Percentiles rank a stretch among this genome's conserved stretches.
phyloP scores from a whole-genome alignment of 1,284 basidiomycete species.

The Flammula alnicola region DNA sequence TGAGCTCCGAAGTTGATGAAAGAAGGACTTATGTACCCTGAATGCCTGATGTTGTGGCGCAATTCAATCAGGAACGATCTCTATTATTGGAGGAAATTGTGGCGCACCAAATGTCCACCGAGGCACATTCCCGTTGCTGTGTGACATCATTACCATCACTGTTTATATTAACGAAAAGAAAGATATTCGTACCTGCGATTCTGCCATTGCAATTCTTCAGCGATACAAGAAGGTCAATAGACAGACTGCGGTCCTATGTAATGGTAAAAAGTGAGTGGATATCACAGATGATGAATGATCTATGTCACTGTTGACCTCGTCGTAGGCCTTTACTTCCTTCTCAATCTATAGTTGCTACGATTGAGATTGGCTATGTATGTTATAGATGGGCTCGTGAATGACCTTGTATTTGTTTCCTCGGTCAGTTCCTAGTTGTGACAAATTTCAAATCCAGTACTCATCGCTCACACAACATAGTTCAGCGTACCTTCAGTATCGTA shows the following conservation, averaged over 20 bases:
- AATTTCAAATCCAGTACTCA: neutral
- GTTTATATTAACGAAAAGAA: neutral
- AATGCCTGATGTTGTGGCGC: too few relatives aligned
- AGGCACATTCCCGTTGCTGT: constrained; percentile 86
- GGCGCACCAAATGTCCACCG: constrained; percentile 77
- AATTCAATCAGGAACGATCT: neutral
- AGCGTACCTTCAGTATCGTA: constrained; percentile 82
- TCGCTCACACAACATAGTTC: constrained; percentile 1
- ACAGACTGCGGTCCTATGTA: constrained; percentile 72
- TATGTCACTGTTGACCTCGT: constrained; percentile 61
- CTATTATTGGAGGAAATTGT: constrained; percentile 5
- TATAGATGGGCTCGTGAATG: constrained; percentile 11
- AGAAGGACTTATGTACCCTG: constrained; percentile 42
- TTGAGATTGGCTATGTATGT: neutral
- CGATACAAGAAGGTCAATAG: constrained; percentile 75
- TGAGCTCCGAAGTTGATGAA: neutral
- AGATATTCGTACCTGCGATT: constrained; percentile 69
- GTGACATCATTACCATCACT: constrained; percentile 8
- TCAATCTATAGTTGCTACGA: constrained; percentile 63
- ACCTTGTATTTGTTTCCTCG: constrained; percentile 90
- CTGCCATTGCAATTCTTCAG: constrained; percentile 87
- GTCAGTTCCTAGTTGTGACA: constrained; percentile 62
- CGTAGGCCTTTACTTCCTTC: constrained; percentile 82
- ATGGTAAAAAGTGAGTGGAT: neutral
- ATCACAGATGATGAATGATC: constrained; percentile 4